Evolutionary conservation across 345 rosid species (phyloP), one percentile per base, ranked within the genome.

Genomic region (Citrus unshiu): DNA sequence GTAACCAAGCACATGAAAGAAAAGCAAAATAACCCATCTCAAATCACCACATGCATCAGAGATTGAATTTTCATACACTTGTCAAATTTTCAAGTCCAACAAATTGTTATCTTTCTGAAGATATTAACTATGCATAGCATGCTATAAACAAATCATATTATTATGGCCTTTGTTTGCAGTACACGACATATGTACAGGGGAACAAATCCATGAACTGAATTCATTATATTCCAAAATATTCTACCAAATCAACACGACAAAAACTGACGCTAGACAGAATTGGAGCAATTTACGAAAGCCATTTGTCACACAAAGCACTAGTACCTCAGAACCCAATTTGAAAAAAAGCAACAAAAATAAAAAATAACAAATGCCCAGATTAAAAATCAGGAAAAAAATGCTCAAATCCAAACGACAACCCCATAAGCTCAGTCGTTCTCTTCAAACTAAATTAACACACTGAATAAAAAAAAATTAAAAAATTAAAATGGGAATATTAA

Each of bases 401-500:
- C 66, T 7, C 13, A 68, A 73, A 43, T n/a, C 34, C 25, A 66
- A 35, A 6, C 51, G 4, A 34, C 76, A 82, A 25, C 21, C 63
- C 24, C 49, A 68, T 56, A 4, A 54, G 43, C 43, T 61, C 5
- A 22, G 27, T 40, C 61, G 65, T 30, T 29, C 24, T 9, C 40
- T 56, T 8, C 39, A 69, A 57, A 43, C 5, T 34, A 34, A 34
- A 34, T 32, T 34, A 34, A 34, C 35, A 34, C 35, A 34, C 35
- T 19, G 18, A 68, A 39, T 24, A 13, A 39, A 32, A 10, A 32
- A 10, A 34, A 34, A 34, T 34, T 12, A 27, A 24, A 65, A 54
- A 77, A 65, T 63, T 19, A 37, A 14, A 32, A 22, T 21, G 12
- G 56, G 73, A 25, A 54, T 43, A 43, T 59, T 59, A 37, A 92